Conservation (phyloP, 257 asterid species). For the Eustoma russellianum region DNA sequence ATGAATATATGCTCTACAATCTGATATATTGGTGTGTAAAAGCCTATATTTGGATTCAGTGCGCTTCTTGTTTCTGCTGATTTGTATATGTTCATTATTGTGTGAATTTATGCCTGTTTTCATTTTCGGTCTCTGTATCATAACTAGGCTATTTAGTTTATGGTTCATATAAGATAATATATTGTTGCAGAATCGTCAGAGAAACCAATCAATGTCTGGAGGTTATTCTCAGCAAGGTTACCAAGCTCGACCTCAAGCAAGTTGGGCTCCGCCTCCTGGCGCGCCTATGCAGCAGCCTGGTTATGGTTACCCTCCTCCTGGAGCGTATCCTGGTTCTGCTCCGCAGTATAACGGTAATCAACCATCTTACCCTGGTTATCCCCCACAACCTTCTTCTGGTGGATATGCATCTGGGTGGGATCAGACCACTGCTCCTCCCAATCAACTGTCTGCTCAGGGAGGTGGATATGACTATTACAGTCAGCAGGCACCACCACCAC, state of each 20-base stretch:
- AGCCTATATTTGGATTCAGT: slow-evolving; percentile 4
- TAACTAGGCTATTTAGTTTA: slow-evolving; percentile 6
- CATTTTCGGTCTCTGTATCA: neutral
- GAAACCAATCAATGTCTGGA: slow-evolving; percentile 54
- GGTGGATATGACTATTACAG: slow-evolving; percentile 70
- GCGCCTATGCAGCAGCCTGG: slow-evolving; percentile 70
- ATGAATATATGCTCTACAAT: slow-evolving; percentile 14
- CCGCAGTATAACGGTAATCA: slow-evolving; percentile 61
- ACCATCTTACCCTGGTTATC: slow-evolving; percentile 56
- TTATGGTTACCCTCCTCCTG: slow-evolving; percentile 69
- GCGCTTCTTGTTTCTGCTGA: neutral
- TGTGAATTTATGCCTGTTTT: neutral
- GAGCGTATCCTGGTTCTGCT: slow-evolving; percentile 59
- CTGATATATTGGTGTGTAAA: slow-evolving; percentile 4
- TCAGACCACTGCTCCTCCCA: slow-evolving; percentile 53
- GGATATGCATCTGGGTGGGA: slow-evolving; percentile 81
- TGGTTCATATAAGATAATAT: slow-evolving; percentile 41
- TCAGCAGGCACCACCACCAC: slow-evolving; percentile 68
- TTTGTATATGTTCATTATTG: neutral
- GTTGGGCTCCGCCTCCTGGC: slow-evolving; percentile 66
- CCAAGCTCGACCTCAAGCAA: slow-evolving; percentile 67
- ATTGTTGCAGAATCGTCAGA: slow-evolving; percentile 75
- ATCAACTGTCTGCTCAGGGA: slow-evolving; percentile 51
- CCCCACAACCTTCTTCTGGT: slow-evolving; percentile 59
- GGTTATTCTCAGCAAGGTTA: slow-evolving; percentile 85